Evolutionary conservation across 306 rosid species (phyloP).

Genomic region (Prunus kanzakura): DNA sequence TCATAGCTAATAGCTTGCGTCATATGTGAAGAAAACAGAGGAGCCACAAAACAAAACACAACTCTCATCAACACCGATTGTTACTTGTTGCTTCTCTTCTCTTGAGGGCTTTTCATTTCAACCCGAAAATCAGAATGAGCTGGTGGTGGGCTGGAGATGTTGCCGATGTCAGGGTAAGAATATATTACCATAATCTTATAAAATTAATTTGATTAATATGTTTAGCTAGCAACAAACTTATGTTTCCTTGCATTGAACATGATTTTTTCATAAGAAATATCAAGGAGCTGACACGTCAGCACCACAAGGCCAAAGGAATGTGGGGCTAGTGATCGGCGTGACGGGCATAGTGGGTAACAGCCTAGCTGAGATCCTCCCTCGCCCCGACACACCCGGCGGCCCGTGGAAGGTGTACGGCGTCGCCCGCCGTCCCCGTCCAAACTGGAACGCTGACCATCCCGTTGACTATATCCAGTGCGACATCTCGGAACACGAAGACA

Average conservation of each 20-base stretch:
- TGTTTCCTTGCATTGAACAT: too few relatives aligned
- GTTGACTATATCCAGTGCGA: constrained; percentile 65
- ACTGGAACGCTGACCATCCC: constrained; percentile 55
- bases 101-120: too few relatives aligned
- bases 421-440: constrained; percentile 60
- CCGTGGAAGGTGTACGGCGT: constrained; percentile 76
- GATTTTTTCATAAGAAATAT: constrained; percentile 37
- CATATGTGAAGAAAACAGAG: neutral
- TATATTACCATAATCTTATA: too few relatives aligned
- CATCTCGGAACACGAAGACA: constrained; percentile 46
- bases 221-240: too few relatives aligned
- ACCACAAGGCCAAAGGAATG: constrained; percentile 38
- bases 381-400: constrained; percentile 62
- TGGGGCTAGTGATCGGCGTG: constrained; percentile 52
- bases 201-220: too few relatives aligned
- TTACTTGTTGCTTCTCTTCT: neutral
- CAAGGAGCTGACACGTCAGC: constrained; percentile 40
- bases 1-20: neutral
- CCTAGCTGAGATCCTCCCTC: constrained; percentile 70
- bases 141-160: constrained; percentile 57
- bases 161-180: constrained; percentile 34
- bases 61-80: neutral
- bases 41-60: neutral
- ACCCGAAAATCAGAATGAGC: constrained; percentile 23
- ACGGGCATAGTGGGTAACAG: constrained; percentile 75